Base-by-base conservation (phyloP, 805 yeast species). In the Wickerhamomyces tratensis region DNA sequence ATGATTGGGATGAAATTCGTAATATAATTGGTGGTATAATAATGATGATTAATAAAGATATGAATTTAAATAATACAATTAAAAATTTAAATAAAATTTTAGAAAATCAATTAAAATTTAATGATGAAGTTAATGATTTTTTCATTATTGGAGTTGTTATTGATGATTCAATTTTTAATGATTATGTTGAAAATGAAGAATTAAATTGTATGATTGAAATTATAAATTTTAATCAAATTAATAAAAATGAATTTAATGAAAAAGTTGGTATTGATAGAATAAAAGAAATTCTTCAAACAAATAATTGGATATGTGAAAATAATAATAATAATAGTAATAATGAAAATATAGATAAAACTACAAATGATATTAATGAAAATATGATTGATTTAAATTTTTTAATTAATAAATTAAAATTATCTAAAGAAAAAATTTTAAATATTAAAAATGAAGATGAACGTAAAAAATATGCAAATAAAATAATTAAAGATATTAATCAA, bases 11-110 rank as follows among this genome's bases (percentile, higher is more conserved):
- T 7, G 76, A 67, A 36, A 55, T 74, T 33, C 54, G 76, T 33
- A 65, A 62, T 9, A 73, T 55, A 2, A 37, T 74, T 3, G 72
- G 70, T 31, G 79, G 79, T 1, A 42, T 72, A 10, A 57, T 74
- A 3, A 56, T 71, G 43, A 61, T 72, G 6, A 38, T 66, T 14
- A 51, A 61, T 40, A 46, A 12, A 27, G 43, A 2, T 7, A 38
- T 7, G 51, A 43, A 9, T 43, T 46, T 36, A 36, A 56, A 8
- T 40, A 40, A 3, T 25, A 43, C 36, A 45, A 53, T 14, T 40
- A 63, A 20, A 53, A 48, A 20, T 39, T 52, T 27, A 27, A 48
- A 31, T 5, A 29, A 44, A 2, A 45, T 60, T 34, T 39, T 37
- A 27, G 10, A 27, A 5, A 10, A 2, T 14, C 49, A 49, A 12